Evolutionary conservation across 2,329 filamentous ascomycete species (phyloP), one percentile per base, ranked within the genome.

Genomic region (Phoma sp.): DNA sequence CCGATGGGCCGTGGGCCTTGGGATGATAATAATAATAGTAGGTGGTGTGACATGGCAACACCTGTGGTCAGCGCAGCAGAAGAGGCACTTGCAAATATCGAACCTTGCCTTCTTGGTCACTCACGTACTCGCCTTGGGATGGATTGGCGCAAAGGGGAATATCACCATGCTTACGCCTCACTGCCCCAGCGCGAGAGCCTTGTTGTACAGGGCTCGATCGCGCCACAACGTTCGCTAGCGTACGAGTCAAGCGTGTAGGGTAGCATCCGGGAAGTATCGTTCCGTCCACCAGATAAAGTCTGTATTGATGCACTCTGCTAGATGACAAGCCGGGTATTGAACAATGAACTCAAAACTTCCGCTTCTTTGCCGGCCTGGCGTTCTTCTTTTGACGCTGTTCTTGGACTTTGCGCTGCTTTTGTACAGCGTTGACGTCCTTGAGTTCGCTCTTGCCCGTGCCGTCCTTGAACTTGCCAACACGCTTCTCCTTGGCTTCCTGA

Each of bases 371-470:
- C 7, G 92, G 92, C 68, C 94, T 82, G 8, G 91, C 93, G 76
- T 96, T 98, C 86, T 99, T 98, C 72, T 89, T 89, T 74, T 81
- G 87, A 73, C 85, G 86, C 78, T 84, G 85, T 80, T 96, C 89
- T 81, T 90, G 84, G 69, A 92, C 71, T 74, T 88, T 87, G 70
- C 95, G 85, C 58, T 88, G 86, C 82, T 92, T 96, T 69, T 90
- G 85, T 63, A 98, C 92, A 73, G 96, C 92, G 39, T 94, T 88
- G 52, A 86, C 86, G 53, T 85, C 89, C 81, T 89, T 92, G 70
- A 98, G 79, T 81, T 97, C 94, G 64, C 76, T 89, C 81, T 88
- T 93, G 29, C 62, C 74, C 51, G 89, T 89, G 29, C 88, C 87
- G 64, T 92, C 89, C 73, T 81, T 85, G 79, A 88, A 94, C 60